Evolutionary conservation across 2,329 filamentous ascomycete genomes (phyloP).

Genomic region (Nothophaeocryptopus gaeumannii): DNA sequence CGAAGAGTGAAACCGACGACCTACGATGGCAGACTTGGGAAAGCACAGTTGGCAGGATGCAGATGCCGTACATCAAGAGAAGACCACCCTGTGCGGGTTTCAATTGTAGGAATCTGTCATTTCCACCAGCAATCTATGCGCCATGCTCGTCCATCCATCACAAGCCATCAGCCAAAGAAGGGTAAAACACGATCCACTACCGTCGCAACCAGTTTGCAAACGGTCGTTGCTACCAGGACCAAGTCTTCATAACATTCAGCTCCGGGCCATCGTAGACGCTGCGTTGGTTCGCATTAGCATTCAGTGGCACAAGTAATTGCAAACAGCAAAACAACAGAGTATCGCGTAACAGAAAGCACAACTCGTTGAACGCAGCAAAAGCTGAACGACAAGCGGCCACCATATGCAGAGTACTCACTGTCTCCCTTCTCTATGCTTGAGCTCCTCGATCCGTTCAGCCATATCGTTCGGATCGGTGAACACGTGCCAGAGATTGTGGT

Average conservation of each 20-base stretch:
- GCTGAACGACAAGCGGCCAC: background rate
- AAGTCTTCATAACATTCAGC: conserved; percentile 17
- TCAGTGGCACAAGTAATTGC: background rate
- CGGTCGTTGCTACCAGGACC: conserved; percentile 10
- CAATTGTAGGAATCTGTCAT: too few relatives aligned
- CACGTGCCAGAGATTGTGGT: conserved; percentile 70
- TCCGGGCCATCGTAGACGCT: conserved; percentile 15
- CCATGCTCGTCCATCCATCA: too few relatives aligned
- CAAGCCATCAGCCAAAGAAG: too few relatives aligned
- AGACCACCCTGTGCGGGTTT: too few relatives aligned
- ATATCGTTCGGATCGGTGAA: conserved; percentile 75
- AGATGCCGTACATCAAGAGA: too few relatives aligned
- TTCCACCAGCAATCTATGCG: too few relatives aligned
- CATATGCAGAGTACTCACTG: conserved; percentile 14
- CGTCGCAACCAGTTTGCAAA: too few relatives aligned
- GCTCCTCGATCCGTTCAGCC: conserved; percentile 38
- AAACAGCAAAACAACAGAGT: background rate
- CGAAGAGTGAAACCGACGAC: too few relatives aligned
- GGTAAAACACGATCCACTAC: too few relatives aligned
- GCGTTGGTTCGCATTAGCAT: conserved; percentile 9
- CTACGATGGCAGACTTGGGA: too few relatives aligned
- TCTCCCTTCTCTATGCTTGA: conserved; percentile 21
- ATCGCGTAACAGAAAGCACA: background rate
- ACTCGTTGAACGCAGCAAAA: conserved; percentile 2
- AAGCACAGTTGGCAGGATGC: too few relatives aligned